Evolutionary conservation across 2,329 filamentous ascomycete genomes (phyloP).

Genomic region (Claviceps digitariae): DNA sequence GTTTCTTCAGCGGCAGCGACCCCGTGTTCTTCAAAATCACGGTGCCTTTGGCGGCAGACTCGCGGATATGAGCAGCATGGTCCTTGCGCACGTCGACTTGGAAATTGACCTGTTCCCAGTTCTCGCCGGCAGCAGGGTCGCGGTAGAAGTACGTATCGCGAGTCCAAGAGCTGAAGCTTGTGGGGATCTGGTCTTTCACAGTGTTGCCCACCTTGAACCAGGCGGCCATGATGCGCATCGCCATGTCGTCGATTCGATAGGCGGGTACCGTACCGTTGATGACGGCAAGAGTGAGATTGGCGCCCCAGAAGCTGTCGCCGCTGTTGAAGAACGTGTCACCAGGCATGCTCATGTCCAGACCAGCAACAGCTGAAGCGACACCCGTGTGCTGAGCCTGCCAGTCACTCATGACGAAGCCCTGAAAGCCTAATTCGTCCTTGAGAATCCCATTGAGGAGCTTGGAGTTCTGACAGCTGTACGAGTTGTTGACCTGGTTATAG

Average conservation of each 20-base stretch:
- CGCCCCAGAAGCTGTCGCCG: constrained; percentile 64
- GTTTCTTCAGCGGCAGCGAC: constrained; percentile 62
- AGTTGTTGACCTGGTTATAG: constrained; percentile 71
- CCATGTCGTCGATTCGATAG: constrained; percentile 86
- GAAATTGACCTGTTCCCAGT: constrained; percentile 57
- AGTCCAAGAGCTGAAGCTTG: constrained; percentile 88
- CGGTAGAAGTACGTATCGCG: constrained; percentile 57
- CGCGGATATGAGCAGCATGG: constrained; percentile 60
- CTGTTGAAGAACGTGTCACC: constrained; percentile 68
- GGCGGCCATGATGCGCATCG: constrained; percentile 63
- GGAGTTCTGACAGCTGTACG: constrained; percentile 67
- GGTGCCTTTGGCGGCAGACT: constrained; percentile 65
- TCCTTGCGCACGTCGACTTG: constrained; percentile 73
- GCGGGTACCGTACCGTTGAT: constrained; percentile 80
- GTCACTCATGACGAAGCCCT: constrained; percentile 70
- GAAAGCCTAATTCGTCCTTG: constrained; percentile 69
- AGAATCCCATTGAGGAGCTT: constrained; percentile 61
- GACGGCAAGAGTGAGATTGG: constrained; percentile 76
- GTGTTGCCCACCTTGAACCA: constrained; percentile 53
- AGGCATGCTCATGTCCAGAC: constrained; percentile 80
- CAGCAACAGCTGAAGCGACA: constrained; percentile 51
- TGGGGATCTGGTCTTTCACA: constrained; percentile 31
- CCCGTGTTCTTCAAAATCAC: constrained; percentile 82
- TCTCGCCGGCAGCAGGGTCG: constrained; percentile 48
- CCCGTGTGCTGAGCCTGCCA: constrained; percentile 66